These are phyloP conservation scores for Cystobasidium tubakii DNA, from an alignment of 768 basidiomycete species.

Conservation along the genomic window DNA sequence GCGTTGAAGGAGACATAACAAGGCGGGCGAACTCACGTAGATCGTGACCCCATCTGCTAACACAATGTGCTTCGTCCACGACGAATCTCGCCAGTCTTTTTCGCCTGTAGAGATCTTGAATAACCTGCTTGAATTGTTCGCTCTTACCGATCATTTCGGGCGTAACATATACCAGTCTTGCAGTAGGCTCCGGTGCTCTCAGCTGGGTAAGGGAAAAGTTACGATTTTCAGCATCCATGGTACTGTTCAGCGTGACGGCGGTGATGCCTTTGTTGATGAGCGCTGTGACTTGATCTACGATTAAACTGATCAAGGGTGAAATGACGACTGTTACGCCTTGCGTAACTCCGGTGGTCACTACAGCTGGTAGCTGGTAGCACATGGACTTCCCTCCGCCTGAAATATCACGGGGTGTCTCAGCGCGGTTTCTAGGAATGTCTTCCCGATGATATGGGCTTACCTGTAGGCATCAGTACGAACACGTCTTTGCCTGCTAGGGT, in stretches of 20 bases:
- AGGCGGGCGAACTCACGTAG: constrained; percentile 57
- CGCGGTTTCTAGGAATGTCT: too few relatives aligned
- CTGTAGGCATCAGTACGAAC: constrained; percentile 90
- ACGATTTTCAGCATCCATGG: constrained; percentile 48
- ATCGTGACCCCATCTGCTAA: constrained; percentile 77
- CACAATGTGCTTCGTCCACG: constrained; percentile 93
- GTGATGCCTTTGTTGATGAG: constrained; percentile 63
- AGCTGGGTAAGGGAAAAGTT: constrained; percentile 46
- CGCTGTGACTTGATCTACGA: constrained; percentile 76
- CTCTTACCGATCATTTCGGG: constrained; percentile 74
- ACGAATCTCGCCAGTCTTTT: constrained; percentile 76
- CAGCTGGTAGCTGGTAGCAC: constrained; percentile 70
- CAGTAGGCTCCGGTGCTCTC: constrained; percentile 49
- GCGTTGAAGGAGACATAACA: constrained; percentile 4
- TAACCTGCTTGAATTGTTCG: constrained; percentile 55
- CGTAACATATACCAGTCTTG: constrained; percentile 75
- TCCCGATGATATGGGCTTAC: too few relatives aligned
- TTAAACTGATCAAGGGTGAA: constrained; percentile 79
- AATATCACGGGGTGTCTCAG: too few relatives aligned
- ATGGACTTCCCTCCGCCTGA: constrained; percentile 49
- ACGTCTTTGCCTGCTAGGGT: constrained; percentile 75
- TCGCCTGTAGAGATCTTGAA: constrained; percentile 58
- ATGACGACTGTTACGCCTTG: constrained; percentile 82
- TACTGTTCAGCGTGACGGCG: constrained; percentile 64
- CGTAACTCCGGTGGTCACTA: constrained; percentile 66